Percentiles rank a stretch among this genome's conserved stretches.
Evolutionary conservation across 306 rosid genomes (phyloP).

Genomic region (Prosopis cineraria): DNA sequence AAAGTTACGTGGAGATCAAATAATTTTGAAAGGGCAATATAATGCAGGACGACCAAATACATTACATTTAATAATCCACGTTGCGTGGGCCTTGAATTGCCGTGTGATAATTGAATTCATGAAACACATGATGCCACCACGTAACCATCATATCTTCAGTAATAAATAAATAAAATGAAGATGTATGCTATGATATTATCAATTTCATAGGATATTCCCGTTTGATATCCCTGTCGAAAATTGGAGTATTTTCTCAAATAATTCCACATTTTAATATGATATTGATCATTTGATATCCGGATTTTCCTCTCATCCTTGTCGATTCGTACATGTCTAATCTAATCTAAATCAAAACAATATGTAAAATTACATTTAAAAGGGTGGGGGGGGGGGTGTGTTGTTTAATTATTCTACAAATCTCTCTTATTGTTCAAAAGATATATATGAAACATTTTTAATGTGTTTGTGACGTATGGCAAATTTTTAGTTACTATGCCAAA

Average conservation of each 20-base stretch:
- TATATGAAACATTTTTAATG: neutral
- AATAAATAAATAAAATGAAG: neutral
- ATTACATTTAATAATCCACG: neutral
- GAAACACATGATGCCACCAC: neutral
- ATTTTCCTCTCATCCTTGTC: neutral
- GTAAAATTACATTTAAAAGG: too few species aligned
- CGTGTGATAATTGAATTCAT: neutral
- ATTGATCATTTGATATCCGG: too few species aligned
- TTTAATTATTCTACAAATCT: neutral
- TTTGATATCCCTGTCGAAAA: neutral
- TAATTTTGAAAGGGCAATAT: neutral
- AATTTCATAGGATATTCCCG: neutral
- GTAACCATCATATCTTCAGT: neutral
- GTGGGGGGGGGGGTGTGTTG: too few species aligned
- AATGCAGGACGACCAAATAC: neutral
- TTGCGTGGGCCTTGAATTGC: neutral
- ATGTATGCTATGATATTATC: neutral
- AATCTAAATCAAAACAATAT: too few species aligned
- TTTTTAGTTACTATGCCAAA: too few species aligned
- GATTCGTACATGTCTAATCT: too few species aligned
- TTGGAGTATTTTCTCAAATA: too few species aligned
- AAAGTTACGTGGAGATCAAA: neutral
- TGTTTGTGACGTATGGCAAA: neutral
- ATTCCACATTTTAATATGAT: too few species aligned
- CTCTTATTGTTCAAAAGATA: neutral